Evolutionary conservation across 495 filamentous ascomycete genomes (phyloP).

Genomic region (Oidiodendron maius): DNA sequence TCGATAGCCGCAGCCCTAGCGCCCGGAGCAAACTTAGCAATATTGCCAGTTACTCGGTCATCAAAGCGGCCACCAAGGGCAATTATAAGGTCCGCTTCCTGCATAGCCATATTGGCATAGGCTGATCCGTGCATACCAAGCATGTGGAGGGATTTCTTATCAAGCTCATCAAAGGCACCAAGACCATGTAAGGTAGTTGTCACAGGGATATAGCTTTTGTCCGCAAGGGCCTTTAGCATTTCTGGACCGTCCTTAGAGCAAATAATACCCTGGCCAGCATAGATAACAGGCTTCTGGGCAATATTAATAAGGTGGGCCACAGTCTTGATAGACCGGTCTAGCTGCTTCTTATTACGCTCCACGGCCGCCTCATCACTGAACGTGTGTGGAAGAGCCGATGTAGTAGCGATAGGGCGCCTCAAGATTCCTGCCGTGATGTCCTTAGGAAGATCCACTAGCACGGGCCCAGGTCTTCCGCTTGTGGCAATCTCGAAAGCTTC

Average conservation of each 20-base stretch:
- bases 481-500: conserved; percentile 82
- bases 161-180: conserved; percentile 70
- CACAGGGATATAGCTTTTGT: conserved; percentile 71
- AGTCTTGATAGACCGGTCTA: conserved; percentile 52
- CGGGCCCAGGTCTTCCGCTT: conserved; percentile 68
- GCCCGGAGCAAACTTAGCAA: conserved; percentile 61
- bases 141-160: conserved; percentile 75
- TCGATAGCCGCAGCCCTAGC: conserved; percentile 63
- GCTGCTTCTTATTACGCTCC: conserved; percentile 47
- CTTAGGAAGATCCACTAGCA: conserved; percentile 74
- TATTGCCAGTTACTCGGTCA: conserved; percentile 63
- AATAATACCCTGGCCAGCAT: conserved; percentile 67
- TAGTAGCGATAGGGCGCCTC: conserved; percentile 59
- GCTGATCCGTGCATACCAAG: conserved; percentile 78
- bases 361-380: conserved; percentile 64
- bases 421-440: conserved; percentile 68
- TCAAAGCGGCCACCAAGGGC: conserved; percentile 72
- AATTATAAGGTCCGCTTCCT: conserved; percentile 73
- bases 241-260: conserved; percentile 55
- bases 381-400: conserved; percentile 53
- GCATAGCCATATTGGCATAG: conserved; percentile 75
- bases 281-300: conserved; percentile 71
- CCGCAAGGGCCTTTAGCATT: conserved; percentile 61
- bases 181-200: conserved; percentile 76
- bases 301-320: conserved; percentile 65